Base-by-base conservation (phyloP, 306 rosid genomes). In the Lathyrus oleraceus region DNA sequence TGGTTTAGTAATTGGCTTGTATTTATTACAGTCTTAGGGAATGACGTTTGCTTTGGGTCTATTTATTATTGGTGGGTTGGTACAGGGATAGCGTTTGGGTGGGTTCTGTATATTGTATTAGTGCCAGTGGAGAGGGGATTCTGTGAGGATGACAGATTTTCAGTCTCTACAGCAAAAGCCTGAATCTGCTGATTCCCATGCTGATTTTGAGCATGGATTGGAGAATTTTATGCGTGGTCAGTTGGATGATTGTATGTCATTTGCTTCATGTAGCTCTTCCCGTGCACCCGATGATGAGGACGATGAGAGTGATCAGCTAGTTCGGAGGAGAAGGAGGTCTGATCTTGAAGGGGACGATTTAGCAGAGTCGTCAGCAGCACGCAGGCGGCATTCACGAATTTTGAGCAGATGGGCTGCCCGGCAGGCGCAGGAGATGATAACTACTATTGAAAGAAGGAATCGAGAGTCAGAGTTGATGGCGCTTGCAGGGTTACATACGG, bases 381-480 rank as follows among this genome's bases (percentile, higher is more conserved):
- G 91, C 20, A 75, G 95, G 35, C 89, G 90, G 67, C 99, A 95
- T 74, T 95, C 99, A 0, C 81, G 95, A 69, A 87, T 91, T 82
- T 81, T 95, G 85, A 89, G 95, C 78, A 77, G 95, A 54, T 91
- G 97, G 99, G 99, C 99, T 70, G 99, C 97, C 0, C 83, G 89
- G 62, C 99, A 95, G 85, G 97, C 99, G 0, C 99, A 95, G 81
- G 99, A 95, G 83, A 95, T 95, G 99, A 95, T 95, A n/a, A 91
- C 96, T 6, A 89, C 99, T 0, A 95, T 95, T 67, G 99, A 95
- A 82, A 91, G 96, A 86, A 89, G 99, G 81, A 95, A 91, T 69
- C 88, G 93, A 0, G 99, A 95, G 80, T 87, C 99, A 1, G 99
- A 95, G 84, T 72, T 95, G 83, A 91, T 95, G 96, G 96, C 97